A percentile compares a stretch with the other conserved stretches of the same genome.
Evolutionary conservation across 2,329 filamentous ascomycete genomes (phyloP).

Genomic region (Sporothrix pallida): DNA sequence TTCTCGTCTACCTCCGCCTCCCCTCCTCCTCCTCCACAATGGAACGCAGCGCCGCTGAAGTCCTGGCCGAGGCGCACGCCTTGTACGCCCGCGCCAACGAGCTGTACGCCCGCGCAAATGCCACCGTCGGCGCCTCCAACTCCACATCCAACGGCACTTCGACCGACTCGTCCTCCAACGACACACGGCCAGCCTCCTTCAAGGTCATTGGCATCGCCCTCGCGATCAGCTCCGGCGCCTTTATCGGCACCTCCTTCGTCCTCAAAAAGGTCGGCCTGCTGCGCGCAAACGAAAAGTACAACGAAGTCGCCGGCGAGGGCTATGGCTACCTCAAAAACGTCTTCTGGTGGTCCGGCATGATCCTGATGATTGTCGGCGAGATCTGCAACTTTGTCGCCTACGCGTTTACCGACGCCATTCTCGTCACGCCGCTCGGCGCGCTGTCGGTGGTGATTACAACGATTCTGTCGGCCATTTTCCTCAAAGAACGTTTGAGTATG

Average conservation of each 20-base stretch:
- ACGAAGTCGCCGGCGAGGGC: conserved; percentile 92
- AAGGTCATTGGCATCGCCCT: conserved; percentile 87
- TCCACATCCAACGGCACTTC: conserved; percentile 13
- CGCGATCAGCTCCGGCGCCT: conserved; percentile 84
- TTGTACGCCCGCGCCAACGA: conserved; percentile 35
- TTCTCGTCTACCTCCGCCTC: background rate
- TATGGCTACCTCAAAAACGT: conserved; percentile 96
- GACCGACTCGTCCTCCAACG: conserved; percentile 33
- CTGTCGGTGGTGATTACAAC: conserved; percentile 92
- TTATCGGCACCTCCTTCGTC: conserved; percentile 94
- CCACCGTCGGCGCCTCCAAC: conserved; percentile 40
- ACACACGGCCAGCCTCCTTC: conserved; percentile 61
- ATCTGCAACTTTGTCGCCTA: conserved; percentile 98
- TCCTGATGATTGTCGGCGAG: conserved; percentile 93
- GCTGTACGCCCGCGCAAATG: conserved; percentile 53
- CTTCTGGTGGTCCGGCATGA: conserved; percentile 97
- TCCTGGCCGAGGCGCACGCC: conserved; percentile 45
- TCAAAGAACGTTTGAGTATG: conserved; percentile 94
- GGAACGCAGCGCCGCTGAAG: conserved; percentile 40
- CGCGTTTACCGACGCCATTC: conserved; percentile 92
- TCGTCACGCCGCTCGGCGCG: conserved; percentile 90
- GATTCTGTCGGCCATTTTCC: conserved; percentile 87
- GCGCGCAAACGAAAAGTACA: conserved; percentile 93
- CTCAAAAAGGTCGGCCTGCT: conserved; percentile 92
- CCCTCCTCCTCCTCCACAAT: conserved; percentile 38